Percentiles rank a stretch among this genome's conserved stretches.
Evolutionary conservation across 192 early-diverging fungal species (phyloP).

Genomic region (Neocallimastix lanati): DNA sequence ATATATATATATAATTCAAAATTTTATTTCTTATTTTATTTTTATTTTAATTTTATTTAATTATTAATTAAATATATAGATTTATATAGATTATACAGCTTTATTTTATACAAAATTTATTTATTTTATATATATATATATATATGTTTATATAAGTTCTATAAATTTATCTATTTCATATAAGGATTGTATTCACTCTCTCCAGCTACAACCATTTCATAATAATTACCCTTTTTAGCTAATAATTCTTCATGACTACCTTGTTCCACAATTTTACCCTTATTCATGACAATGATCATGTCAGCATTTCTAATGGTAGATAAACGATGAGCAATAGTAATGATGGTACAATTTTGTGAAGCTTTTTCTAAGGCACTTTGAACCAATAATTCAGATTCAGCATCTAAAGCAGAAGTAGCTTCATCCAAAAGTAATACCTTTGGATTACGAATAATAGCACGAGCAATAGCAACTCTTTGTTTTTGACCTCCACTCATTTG

Average conservation of each 20-base stretch:
- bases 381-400: neutral
- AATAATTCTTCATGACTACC: constrained; percentile 14
- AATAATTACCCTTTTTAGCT: neutral
- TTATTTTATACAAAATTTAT: too few species aligned
- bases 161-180: too few species aligned
- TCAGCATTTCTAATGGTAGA: constrained; percentile 16
- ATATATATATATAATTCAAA: too few species aligned
- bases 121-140: too few species aligned
- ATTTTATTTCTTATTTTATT: too few species aligned
- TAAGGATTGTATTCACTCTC: neutral
- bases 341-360: neutral
- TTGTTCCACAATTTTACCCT: constrained; percentile 15
- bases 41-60: too few species aligned
- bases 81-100: too few species aligned
- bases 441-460: constrained; percentile 46
- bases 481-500: constrained; percentile 48
- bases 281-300: constrained; percentile 15
- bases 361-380: neutral
- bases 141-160: too few species aligned
- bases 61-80: too few species aligned
- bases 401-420: neutral
- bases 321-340: neutral
- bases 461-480: constrained; percentile 54
- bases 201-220: neutral
- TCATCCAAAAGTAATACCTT: constrained; percentile 29